Conservation (phyloP, 768 basidiomycete species). For the Pleurotus cornucopiae region DNA sequence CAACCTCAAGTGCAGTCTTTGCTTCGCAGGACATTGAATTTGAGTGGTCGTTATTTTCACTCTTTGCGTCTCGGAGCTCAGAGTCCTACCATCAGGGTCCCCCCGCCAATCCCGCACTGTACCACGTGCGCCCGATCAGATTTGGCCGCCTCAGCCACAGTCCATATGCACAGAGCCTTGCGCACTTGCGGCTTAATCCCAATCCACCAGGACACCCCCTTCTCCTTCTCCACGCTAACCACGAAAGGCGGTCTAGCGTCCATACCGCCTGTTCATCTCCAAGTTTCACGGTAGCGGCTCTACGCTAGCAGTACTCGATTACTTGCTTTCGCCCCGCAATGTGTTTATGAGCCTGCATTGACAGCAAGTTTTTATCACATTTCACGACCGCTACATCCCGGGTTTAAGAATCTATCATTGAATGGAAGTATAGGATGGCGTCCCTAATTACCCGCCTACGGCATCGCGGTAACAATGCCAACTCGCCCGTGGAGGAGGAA, state of each 20-base stretch:
- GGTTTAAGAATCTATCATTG: no score
- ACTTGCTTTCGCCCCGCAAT: not conserved
- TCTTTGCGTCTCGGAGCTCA: no score
- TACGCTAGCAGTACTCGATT: not conserved
- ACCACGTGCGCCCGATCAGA: no score
- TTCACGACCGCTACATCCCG: no score
- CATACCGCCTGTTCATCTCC: not conserved
- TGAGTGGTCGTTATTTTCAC: no score
- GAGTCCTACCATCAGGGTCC: no score
- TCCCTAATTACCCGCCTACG: not conserved
- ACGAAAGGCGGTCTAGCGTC: conserved; percentile 5
- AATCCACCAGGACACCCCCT: not conserved
- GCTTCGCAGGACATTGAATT: no score
- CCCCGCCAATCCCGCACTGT: no score
- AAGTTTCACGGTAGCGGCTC: not conserved
- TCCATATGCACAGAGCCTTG: no score
- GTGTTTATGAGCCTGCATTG: not conserved
- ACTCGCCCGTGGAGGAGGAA: not conserved
- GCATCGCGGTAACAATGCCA: not conserved
- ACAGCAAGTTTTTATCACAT: not conserved
- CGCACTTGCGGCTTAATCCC: not conserved
- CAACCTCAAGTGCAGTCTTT: no score
- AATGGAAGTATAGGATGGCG: no score
- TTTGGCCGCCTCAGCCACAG: no score
- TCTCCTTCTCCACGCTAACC: not conserved